phyloP scores from a whole-genome alignment of 148 eudicot genomes.

The Amaranthus cruentus region DNA sequence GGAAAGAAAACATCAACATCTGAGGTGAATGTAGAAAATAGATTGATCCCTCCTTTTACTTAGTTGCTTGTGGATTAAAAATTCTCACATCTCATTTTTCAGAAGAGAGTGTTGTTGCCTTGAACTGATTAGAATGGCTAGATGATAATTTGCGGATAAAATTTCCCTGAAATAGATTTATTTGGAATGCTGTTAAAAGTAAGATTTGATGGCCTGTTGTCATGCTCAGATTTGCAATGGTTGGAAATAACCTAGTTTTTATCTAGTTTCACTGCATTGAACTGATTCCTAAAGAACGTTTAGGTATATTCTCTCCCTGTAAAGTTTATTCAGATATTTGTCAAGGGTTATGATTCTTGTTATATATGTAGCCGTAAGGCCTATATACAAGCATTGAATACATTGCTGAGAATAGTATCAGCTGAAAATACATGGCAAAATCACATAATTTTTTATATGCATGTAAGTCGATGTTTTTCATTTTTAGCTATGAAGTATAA shows the following conservation, averaged over 20 bases:
- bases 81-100: not conserved
- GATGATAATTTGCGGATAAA: not conserved
- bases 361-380: not conserved
- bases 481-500: not conserved
- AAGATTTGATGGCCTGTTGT: not conserved
- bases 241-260: not conserved
- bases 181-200: not conserved
- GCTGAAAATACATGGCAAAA: too few relatives aligned
- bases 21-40: conserved; percentile 44
- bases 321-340: too few relatives aligned
- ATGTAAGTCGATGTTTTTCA: too few relatives aligned
- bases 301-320: too few relatives aligned
- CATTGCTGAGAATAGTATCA: not conserved
- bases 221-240: not conserved
- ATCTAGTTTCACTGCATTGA: not conserved
- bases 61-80: not conserved
- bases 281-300: not conserved
- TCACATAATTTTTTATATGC: too few relatives aligned
- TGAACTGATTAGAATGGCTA: not conserved
- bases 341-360: not conserved
- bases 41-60: conserved; percentile 9
- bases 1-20: conserved; percentile 27
- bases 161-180: not conserved
- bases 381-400: not conserved
- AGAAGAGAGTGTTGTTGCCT: not conserved